These are phyloP conservation scores for Xylaria scruposa DNA, from an alignment of 495 filamentous ascomycete species.

Conservation along the genomic window DNA sequence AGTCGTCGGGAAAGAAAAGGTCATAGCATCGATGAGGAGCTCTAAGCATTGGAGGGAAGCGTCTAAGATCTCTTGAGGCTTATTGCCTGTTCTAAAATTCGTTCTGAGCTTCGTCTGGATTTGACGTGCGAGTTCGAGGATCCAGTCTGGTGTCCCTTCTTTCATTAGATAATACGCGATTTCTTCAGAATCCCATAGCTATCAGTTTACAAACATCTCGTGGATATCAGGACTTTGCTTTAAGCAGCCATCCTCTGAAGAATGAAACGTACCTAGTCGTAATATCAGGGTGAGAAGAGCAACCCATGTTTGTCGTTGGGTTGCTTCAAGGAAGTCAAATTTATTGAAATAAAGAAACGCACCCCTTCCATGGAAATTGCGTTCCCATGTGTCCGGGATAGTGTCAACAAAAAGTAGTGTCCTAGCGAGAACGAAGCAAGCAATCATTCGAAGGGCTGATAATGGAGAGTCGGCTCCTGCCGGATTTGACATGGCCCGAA, in stretches of 20 bases:
- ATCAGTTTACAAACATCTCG: constrained; percentile 1
- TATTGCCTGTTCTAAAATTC: background rate
- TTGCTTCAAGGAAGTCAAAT: constrained; percentile 13
- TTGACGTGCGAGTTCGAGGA: constrained; percentile 18
- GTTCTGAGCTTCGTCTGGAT: constrained; percentile 1
- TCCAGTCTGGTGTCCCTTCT: constrained; percentile 16
- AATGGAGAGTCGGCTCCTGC: constrained; percentile 7
- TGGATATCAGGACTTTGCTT: background rate
- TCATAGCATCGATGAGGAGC: constrained; percentile 27
- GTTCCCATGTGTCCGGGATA: constrained; percentile 28
- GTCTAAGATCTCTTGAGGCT: constrained; percentile 15
- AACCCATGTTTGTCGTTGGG: constrained; percentile 23
- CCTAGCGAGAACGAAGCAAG: constrained; percentile 27
- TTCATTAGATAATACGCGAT: constrained; percentile 32
- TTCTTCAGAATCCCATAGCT: constrained; percentile 4
- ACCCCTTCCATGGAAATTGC: constrained; percentile 22
- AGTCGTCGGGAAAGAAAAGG: constrained; percentile 7
- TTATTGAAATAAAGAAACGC: constrained; percentile 17
- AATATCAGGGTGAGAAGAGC: constrained; percentile 24
- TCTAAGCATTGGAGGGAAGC: constrained; percentile 23
- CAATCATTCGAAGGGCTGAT: constrained; percentile 20
- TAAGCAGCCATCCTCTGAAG: background rate
- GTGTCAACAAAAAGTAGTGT: constrained; percentile 27
- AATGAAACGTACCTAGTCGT: constrained; percentile 28
- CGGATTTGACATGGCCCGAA: constrained; percentile 27